Base-by-base conservation (phyloP, 768 basidiomycete species). In the Leccinellum albellum region DNA sequence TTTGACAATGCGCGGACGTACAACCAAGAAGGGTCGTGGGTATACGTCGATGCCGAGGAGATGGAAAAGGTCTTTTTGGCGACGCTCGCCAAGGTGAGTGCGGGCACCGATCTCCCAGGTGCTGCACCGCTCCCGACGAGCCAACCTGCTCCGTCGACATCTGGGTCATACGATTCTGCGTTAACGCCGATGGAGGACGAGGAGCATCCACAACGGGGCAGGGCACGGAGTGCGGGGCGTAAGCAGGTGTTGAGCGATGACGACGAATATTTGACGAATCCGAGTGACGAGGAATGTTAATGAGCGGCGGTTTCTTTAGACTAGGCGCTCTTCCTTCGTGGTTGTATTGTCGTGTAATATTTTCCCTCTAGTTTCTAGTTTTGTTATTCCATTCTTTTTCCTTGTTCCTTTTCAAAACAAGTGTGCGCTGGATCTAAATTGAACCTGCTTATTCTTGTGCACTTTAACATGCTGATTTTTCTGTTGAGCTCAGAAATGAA, bases 21-120 rank as follows among this genome's bases (percentile, higher is more conserved):
- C 78, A 98, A 98, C 70, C 87, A 89, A 71, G 93, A 96, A 73
- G 93, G 89, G 2, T 95, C 93, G 0, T 93, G 91, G 89, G 94
- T 97, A 35, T 96, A 94, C 73, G 79, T 89, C 58, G 93, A 96
- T 59, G 94, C 96, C 8, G 89, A 92, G 50, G 91, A 93, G 76
- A 92, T 95, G 89, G 89, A 96, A 74, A 90, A 89, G 68, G 86
- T 87, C 50, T 94, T 95, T 70, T 81, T 89, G 58, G 77, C 83
- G 26, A 77, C 86, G 9, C 92, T 87, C 66, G 80, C 85, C 44
- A 82, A 82, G 33, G 73, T 78, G 51, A 85, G 88, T 46, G 77
- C 74, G 14, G 88, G 87, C 21, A 85, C 83, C 42, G 88, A 87
- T 45, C 76, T 91, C 23, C 90, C 91, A 40, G 91, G 91, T 55